Evolutionary conservation across 768 basidiomycete genomes (phyloP), one percentile per base, ranked within the genome.

Genomic region (Podaxis rugospora): DNA sequence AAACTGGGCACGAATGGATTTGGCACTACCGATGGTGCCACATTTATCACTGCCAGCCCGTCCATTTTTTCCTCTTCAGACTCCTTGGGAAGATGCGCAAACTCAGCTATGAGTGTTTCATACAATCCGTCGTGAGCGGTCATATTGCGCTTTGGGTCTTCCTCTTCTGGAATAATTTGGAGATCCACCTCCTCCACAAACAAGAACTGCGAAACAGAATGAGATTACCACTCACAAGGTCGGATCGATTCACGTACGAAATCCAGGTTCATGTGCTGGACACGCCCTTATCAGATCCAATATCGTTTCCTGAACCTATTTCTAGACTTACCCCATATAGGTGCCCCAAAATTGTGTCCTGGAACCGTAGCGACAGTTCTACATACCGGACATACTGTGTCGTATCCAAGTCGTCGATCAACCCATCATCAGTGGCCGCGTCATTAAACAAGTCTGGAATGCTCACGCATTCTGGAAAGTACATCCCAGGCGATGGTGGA

Each of bases 331-430:
- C 92, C 71, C 90, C 93, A 65, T 80, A 95, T 35, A 95, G 73
- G 73, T 93, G 91, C 1, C 93, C 93, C 39, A 95, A 76, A 64
- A 95, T 89, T 7, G 90, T 92, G 69, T 94, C 93, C 69, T 94
- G 93, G 73, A 83, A 95, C 61, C 89, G 77, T 62, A 95, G 75
- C n/a, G 89, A 80, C 52, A 95, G 73, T 70, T 92, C 87, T 42
- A 80, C 80, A 67, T 89, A 90, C 37, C 86, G 86, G 62, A 83
- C 79, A 69, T 87, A 89, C 82, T 83, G 63, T 54, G 23, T 60
- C 55, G 57, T 14, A 44, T 53, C 54, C 61, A 56, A 32, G 55
- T 57, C 55, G 47, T 53, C 56, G 55, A 62, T 57, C 55, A 57
- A 40, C 21, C 18, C 18, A 21, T 27, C 21, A 49, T 25, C 21